Evolutionary conservation across 495 filamentous ascomycete genomes (phyloP).

Genomic region (Penicillium paradoxum): DNA sequence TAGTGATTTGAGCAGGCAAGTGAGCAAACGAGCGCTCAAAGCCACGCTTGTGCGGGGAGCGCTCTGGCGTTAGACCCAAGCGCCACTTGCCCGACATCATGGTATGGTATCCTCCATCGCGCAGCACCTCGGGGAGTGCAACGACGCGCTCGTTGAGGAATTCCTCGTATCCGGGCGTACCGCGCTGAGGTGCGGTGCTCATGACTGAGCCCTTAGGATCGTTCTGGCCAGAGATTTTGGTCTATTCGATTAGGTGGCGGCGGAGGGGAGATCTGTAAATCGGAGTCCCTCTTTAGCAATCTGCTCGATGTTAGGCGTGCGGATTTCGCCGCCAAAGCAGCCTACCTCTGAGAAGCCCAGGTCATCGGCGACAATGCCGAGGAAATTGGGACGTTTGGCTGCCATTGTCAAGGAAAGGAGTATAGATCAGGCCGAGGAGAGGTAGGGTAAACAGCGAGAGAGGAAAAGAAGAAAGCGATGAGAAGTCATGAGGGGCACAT

Average conservation of each 20-base stretch:
- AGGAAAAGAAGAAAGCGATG: not conserved
- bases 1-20: constrained; percentile 59
- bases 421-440: not conserved
- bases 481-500: too few relatives aligned
- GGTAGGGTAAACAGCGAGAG: not conserved
- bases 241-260: constrained; percentile 50
- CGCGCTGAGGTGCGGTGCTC: constrained; percentile 41
- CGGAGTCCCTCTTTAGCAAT: constrained; percentile 52
- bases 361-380: constrained; percentile 59
- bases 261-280: constrained; percentile 60
- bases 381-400: constrained; percentile 55
- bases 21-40: constrained; percentile 47
- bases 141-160: constrained; percentile 61
- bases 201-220: constrained; percentile 40
- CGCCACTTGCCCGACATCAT: constrained; percentile 61
- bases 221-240: constrained; percentile 44
- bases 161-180: constrained; percentile 63
- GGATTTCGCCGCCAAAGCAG: constrained; percentile 60
- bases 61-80: constrained; percentile 42
- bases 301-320: constrained; percentile 56
- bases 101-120: constrained; percentile 58
- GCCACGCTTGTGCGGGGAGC: constrained; percentile 38
- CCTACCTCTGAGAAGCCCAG: constrained; percentile 59
- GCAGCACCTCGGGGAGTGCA: constrained; percentile 56
- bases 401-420: constrained; percentile 8